A percentile compares a stretch with the other conserved stretches of the same genome.
These are phyloP conservation scores for Colletotrichum viniferum DNA, from an alignment of 2,329 filamentous ascomycete species.

Conservation along the genomic window DNA sequence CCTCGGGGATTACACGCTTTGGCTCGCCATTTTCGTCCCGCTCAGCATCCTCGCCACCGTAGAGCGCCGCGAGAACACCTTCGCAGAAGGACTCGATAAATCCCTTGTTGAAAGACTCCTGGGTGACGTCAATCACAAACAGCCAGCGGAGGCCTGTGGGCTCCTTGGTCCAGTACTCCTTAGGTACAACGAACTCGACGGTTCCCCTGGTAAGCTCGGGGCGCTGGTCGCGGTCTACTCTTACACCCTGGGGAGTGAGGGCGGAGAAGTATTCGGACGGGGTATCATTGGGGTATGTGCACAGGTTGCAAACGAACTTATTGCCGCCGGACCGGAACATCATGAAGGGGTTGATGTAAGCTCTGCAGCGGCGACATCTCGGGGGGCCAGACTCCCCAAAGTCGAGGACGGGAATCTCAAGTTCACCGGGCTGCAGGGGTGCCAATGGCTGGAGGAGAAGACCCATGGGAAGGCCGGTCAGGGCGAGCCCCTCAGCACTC, in stretches of 20 bases:
- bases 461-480: conserved; percentile 85
- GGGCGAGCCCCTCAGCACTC: conserved; percentile 76
- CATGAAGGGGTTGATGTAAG: conserved; percentile 99
- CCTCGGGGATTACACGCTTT: conserved; percentile 69
- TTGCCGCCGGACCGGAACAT: conserved; percentile 92
- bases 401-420: conserved; percentile 88
- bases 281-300: conserved; percentile 95
- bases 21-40: conserved; percentile 58
- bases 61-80: conserved; percentile 84
- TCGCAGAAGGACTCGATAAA: conserved; percentile 91
- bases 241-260: conserved; percentile 82
- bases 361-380: conserved; percentile 87
- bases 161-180: conserved; percentile 98
- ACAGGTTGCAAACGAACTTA: conserved; percentile 98
- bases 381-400: conserved; percentile 92
- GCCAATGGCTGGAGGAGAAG: conserved; percentile 90
- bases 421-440: conserved; percentile 80
- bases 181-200: conserved; percentile 94
- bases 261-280: conserved; percentile 91
- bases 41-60: conserved; percentile 67
- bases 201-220: conserved; percentile 91
- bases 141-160: conserved; percentile 87
- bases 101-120: conserved; percentile 88
- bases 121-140: conserved; percentile 92
- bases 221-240: conserved; percentile 85